Base-by-base conservation (phyloP, 2,329 filamentous ascomycete species). In the Aureobasidium uvarum region DNA sequence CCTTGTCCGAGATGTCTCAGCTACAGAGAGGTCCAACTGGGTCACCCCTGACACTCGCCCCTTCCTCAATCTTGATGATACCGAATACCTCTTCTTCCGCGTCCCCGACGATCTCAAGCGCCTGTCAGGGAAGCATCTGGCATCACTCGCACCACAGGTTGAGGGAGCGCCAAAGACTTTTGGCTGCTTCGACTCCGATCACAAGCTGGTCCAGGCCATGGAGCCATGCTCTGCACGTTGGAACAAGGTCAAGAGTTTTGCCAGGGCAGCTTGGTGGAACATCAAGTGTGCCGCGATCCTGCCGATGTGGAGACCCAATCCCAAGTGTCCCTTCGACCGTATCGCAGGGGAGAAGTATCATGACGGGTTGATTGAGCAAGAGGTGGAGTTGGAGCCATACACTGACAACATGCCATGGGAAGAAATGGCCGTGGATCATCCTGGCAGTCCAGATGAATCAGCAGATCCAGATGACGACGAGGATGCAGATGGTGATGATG, bases 11-110 rank as follows among this genome's bases (percentile, higher is more conserved):
- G 67, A 73, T 55, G 54, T 67, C 14, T 18, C 33, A n/a, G 67
- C 66, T 38, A 72, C 71, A 1, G 70, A 73, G 39, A 33, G 31
- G 54, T 60, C 68, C 5, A 64, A 71, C 56, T 70, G 67, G 65
- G 64, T 68, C 45, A 62, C 56, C 16, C 67, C 69, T 14, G 33
- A 38, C 11, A 67, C 66, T 3, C 52, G 52, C 13, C 41, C 58
- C 11, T 66, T 68, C 23, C 20, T 60, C 25, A 43, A 51, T 16
- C 51, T 70, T 3, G 25, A 39, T 14, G 14, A 33, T 11, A 23
- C 65, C 20, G 68, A 70, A 33, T 66, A 67, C 31, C 62, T 68
- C 50, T 66, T 70, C 52, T 70, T 68, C 66, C 46, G 45, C n/a
- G 50, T 38, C 5, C 68, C 69, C 6, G 62, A 52, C 13, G 69